A percentile compares a stretch with the other conserved stretches of the same genome.
Evolutionary conservation across 2,329 filamentous ascomycete genomes (phyloP).

Genomic region (Neonectria neomacrospora): DNA sequence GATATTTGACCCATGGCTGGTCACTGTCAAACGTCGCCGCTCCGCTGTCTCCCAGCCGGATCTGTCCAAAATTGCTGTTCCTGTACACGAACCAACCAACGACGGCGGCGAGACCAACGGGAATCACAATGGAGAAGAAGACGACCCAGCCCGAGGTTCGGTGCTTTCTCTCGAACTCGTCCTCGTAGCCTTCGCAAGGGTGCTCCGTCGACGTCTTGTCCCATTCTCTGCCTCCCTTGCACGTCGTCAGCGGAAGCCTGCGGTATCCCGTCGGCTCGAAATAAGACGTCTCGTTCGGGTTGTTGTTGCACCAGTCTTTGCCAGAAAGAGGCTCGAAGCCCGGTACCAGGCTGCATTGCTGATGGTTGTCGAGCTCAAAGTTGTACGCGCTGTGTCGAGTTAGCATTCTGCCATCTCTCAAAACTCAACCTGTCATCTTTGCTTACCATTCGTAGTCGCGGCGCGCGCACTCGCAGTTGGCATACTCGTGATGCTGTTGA

Average conservation of each 20-base stretch:
- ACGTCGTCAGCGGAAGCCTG: slow-evolving; percentile 89
- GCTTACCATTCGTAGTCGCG: slow-evolving; percentile 92
- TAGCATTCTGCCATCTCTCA: slow-evolving; percentile 18
- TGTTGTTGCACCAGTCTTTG: slow-evolving; percentile 61
- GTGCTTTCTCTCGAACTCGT: slow-evolving; percentile 80
- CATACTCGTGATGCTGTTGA: slow-evolving; percentile 75
- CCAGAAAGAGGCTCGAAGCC: slow-evolving; percentile 72
- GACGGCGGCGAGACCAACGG: slow-evolving; percentile 75
- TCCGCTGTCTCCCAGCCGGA: slow-evolving; percentile 80
- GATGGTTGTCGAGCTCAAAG: slow-evolving; percentile 81
- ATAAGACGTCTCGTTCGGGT: slow-evolving; percentile 80
- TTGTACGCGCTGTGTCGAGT: slow-evolving; percentile 82
- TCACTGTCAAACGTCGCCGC: slow-evolving; percentile 70
- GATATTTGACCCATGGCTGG: slow-evolving; percentile 82
- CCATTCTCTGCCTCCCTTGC: slow-evolving; percentile 77
- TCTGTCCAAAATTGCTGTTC: slow-evolving; percentile 91
- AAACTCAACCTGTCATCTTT: not conserved
- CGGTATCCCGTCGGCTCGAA: slow-evolving; percentile 90
- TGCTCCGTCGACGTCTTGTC: slow-evolving; percentile 70
- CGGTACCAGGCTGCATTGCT: slow-evolving; percentile 79
- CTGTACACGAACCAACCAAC: slow-evolving; percentile 87
- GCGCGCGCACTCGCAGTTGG: slow-evolving; percentile 85
- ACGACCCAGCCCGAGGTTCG: slow-evolving; percentile 77
- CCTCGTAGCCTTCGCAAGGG: slow-evolving; percentile 80
- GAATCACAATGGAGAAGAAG: slow-evolving; percentile 86